phyloP scores from a whole-genome alignment of 2,329 filamentous ascomycete species.

The Bertia moriformis region DNA sequence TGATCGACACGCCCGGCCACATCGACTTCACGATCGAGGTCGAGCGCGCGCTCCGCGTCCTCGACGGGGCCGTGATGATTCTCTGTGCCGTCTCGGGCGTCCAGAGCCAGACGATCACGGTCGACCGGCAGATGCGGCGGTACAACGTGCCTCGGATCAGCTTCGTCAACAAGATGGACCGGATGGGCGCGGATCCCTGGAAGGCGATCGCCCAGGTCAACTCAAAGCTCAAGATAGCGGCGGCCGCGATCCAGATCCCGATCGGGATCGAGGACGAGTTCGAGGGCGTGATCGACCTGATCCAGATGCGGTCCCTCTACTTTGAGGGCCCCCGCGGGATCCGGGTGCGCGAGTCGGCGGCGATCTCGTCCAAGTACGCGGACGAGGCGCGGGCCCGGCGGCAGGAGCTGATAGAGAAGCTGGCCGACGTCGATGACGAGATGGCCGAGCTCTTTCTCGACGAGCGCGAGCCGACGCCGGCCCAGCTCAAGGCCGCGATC shows the following conservation, averaged over 20 bases:
- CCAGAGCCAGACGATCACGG: constrained; percentile 94
- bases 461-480: constrained; percentile 62
- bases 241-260: constrained; percentile 88
- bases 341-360: constrained; percentile 59
- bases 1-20: constrained; percentile 96
- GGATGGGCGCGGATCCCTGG: constrained; percentile 96
- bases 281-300: constrained; percentile 79
- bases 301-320: constrained; percentile 85
- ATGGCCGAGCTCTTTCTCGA: constrained; percentile 92
- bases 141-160: constrained; percentile 93
- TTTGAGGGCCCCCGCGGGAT: constrained; percentile 76
- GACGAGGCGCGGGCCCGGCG: constrained; percentile 70
- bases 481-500: constrained; percentile 84
- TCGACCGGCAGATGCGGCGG: constrained; percentile 94
- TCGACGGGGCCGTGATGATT: constrained; percentile 97
- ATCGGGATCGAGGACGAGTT: constrained; percentile 88
- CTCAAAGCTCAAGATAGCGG: constrained; percentile 80
- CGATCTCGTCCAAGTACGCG: constrained; percentile 65
- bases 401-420: constrained; percentile 75
- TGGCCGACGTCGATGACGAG: constrained; percentile 94
- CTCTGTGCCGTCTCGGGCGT: constrained; percentile 93
- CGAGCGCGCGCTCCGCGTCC: constrained; percentile 80
- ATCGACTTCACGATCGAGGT: constrained; percentile 99
- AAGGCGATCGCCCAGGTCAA: constrained; percentile 97
- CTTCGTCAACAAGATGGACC: constrained; percentile 99